Base-by-base conservation (phyloP, 2,329 filamentous ascomycete species). In the Triangularia verruculosa region DNA sequence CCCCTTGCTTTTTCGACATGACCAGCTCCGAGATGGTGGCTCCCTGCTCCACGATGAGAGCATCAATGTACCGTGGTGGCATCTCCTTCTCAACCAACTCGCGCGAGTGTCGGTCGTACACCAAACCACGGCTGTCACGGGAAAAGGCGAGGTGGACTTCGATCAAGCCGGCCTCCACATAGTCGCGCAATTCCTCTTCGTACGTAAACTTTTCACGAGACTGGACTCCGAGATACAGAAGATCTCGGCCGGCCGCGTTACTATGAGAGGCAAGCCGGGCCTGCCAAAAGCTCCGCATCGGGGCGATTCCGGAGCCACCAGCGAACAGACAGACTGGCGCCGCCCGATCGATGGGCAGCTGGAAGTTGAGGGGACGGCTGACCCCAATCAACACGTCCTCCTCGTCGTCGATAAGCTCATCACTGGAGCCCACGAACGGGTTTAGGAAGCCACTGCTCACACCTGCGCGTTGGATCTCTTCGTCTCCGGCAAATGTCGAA, bases 361-460 rank as follows among this genome's bases (percentile, higher is more conserved):
- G 82, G 68, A 85, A 84, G 1, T 79, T 75, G 1, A 82, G 75
- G 0, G 82, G 82, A 0, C 82, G 75, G 0, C 82, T 84, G 0
- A 85, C 77, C 1, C 82, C 82, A n/a, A 85, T 73, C 0, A 84
- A 72, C 0, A 85, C 67, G 39, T 82, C 79, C 17, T 84, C 80
- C 17, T 79, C 79, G 3, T 73, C 72, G 53, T 74, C 70, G 61
- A 77, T 75, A 17, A 78, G 72, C 28, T 77, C 76, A 1, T 80
- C 78, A 30, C 69, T 70, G 13, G 73, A 74, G 2, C 72, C 69
- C 1, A 79, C 72, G n/a, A 71, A 72, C 0, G 82, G 82, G 60
- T 85, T 85, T n/a, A 85, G 74, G 68, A 84, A 84, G 4, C 81
- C 80, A 61, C 82, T 84, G 15, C 79, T 79, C 0, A 85, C 81